Evolutionary conservation across 2,329 filamentous ascomycete genomes (phyloP).

Genomic region (Beauveria sp.): DNA sequence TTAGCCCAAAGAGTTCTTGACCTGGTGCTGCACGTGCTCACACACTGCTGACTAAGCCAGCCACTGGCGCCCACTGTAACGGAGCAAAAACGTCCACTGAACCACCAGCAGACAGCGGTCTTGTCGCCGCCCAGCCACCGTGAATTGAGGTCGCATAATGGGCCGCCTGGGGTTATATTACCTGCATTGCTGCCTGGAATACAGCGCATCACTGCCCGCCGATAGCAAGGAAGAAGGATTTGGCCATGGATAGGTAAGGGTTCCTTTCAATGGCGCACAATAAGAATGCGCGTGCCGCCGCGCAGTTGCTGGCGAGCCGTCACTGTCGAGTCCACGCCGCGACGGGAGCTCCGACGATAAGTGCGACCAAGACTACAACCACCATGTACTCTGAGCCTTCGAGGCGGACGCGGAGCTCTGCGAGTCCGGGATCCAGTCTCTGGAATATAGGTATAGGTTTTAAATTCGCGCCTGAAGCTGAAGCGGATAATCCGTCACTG

Average conservation of each 20-base stretch:
- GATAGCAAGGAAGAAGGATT: neutral
- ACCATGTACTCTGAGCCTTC: neutral
- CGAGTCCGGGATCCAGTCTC: conserved; percentile 6
- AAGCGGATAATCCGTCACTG: conserved; percentile 15
- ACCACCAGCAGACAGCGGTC: neutral
- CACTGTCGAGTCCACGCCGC: neutral
- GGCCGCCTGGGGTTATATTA: neutral
- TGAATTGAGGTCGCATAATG: conserved; percentile 6
- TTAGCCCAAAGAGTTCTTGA: conserved; percentile 9
- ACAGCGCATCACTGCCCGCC: neutral
- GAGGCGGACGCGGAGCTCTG: neutral
- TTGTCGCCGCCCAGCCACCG: neutral
- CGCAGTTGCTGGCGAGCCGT: neutral
- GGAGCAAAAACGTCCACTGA: neutral
- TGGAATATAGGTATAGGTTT: conserved; percentile 26
- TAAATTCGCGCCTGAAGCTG: conserved; percentile 22
- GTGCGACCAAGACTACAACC: neutral
- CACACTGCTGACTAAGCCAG: conserved; percentile 29
- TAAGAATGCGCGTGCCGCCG: conserved; percentile 4
- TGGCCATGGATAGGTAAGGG: neutral
- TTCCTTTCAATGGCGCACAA: neutral
- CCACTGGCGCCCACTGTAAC: neutral
- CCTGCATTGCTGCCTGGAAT: conserved; percentile 10
- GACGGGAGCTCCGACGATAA: neutral
- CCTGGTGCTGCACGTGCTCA: conserved; percentile 23